These are phyloP conservation scores for Neonectria sp. DNA, from an alignment of 2,329 filamentous ascomycete genomes.

Conservation along the genomic window DNA sequence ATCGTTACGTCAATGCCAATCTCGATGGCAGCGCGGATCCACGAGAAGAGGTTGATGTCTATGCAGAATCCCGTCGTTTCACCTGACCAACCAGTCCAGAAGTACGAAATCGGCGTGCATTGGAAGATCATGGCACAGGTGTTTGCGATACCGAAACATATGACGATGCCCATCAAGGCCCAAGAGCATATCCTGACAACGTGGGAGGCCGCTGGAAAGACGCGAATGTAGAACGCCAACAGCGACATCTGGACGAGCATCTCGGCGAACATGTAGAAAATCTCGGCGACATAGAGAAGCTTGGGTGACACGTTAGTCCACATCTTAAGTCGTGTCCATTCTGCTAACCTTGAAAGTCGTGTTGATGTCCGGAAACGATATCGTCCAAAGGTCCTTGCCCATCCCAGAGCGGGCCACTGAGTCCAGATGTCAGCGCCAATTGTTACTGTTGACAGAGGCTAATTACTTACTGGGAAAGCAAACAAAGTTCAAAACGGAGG, in stretches of 20 bases:
- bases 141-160: conserved; percentile 25
- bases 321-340: too few species aligned
- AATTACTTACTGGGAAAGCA: conserved; percentile 6
- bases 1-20: conserved; percentile 27
- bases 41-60: conserved; percentile 30
- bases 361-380: conserved; percentile 20
- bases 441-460: not conserved
- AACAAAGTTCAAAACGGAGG: conserved; percentile 9
- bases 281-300: conserved; percentile 27
- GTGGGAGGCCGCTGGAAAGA: conserved; percentile 20
- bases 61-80: conserved; percentile 22
- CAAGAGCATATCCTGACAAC: conserved; percentile 15
- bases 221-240: conserved; percentile 26
- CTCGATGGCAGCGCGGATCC: conserved; percentile 28
- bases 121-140: conserved; percentile 29
- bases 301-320: not conserved
- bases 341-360: conserved; percentile 20
- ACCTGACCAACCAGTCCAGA: conserved; percentile 25
- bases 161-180: conserved; percentile 18
- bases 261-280: conserved; percentile 30
- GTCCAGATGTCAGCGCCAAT: not conserved
- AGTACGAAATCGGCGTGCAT: conserved; percentile 23
- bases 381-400: conserved; percentile 26
- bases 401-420: conserved; percentile 20
- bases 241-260: conserved; percentile 28